Percentiles rank a stretch among this genome's conserved stretches.
Conservation (phyloP, 192 early-diverging fungal species). For the Entomortierella parvispora region DNA sequence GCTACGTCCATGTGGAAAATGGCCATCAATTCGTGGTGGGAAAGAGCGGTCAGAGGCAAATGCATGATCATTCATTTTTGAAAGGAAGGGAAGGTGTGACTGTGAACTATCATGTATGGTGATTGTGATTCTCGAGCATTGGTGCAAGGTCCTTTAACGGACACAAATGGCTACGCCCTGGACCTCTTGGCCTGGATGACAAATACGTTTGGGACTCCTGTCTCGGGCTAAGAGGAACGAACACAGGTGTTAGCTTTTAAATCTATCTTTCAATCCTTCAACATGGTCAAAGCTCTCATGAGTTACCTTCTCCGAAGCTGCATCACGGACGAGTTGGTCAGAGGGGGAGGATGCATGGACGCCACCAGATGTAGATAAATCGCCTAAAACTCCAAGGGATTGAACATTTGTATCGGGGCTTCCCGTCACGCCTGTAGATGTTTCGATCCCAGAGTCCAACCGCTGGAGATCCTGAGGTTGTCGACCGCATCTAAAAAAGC, state of each 20-base stretch:
- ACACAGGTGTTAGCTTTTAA: not conserved
- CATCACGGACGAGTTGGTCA: not conserved
- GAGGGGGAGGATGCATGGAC: not conserved
- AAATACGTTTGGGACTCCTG: constrained; percentile 70
- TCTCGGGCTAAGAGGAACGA: constrained; percentile 56
- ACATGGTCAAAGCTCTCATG: not conserved
- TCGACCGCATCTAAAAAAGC: constrained; percentile 67
- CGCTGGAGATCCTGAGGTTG: not conserved
- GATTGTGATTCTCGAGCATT: too few relatives aligned
- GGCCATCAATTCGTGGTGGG: constrained; percentile 20
- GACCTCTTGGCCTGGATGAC: constrained; percentile 60
- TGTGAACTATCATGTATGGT: too few relatives aligned
- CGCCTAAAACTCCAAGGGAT: not conserved
- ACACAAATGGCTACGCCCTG: too few relatives aligned
- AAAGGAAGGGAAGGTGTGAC: too few relatives aligned
- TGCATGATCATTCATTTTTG: too few relatives aligned
- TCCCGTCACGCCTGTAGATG: not conserved
- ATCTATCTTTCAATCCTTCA: not conserved
- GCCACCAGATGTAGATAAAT: too few relatives aligned
- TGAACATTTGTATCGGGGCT: constrained; percentile 10
- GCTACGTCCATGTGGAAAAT: constrained; percentile 56
- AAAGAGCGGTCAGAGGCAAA: not conserved
- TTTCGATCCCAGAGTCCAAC: not conserved
- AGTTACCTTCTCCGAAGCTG: constrained; percentile 3
- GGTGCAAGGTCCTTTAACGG: too few relatives aligned